These are phyloP conservation scores for Canna indica DNA, from an alignment of 176 grass and related monocot genomes.

Conservation along the genomic window DNA sequence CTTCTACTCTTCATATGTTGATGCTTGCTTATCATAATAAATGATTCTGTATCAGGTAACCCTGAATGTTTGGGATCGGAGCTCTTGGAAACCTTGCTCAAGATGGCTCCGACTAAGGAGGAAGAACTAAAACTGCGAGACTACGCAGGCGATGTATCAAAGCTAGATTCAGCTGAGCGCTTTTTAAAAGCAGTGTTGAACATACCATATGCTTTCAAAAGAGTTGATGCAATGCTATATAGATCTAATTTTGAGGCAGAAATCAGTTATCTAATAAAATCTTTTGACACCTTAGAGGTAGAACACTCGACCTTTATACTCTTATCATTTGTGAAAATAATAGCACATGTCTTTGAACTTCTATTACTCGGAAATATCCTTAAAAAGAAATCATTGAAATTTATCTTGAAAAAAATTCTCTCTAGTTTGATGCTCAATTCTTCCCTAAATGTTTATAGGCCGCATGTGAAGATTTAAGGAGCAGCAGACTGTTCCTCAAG, in stretches of 20 bases:
- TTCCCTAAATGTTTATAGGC: conserved; percentile 33
- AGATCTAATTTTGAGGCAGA: conserved; percentile 88
- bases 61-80: conserved; percentile 74
- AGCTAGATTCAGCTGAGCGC: conserved; percentile 72
- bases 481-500: conserved; percentile 84
- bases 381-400: too few species aligned
- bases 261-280: conserved; percentile 74
- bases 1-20: neutral
- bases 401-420: neutral
- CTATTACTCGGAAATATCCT: too few species aligned
- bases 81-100: conserved; percentile 88
- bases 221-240: conserved; percentile 97
- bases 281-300: conserved; percentile 92
- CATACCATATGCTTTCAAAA: conserved; percentile 94
- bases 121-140: conserved; percentile 82
- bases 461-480: conserved; percentile 80
- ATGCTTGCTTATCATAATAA: neutral
- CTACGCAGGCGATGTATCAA: conserved; percentile 57
- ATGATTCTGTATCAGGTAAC: conserved; percentile 47
- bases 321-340: neutral
- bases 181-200: conserved; percentile 84
- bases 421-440: neutral
- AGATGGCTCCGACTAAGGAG: conserved; percentile 96
- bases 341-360: neutral
- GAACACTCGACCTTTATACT: neutral